Base-by-base conservation (phyloP, 2,329 filamentous ascomycete species). In the Pseudocercospora cruenta region DNA sequence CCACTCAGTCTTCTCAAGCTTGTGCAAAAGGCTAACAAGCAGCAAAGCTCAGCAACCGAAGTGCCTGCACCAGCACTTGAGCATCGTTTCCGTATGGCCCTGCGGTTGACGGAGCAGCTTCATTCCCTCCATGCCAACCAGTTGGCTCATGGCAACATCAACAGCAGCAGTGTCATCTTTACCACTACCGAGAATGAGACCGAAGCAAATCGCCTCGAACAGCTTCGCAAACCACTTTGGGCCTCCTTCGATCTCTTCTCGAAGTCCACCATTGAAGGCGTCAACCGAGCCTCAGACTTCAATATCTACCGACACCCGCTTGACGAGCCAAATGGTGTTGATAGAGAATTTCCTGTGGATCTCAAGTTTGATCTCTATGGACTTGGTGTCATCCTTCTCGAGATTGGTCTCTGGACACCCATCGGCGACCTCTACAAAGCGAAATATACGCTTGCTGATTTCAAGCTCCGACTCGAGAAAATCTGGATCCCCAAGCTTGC, bases 191-290 rank as follows among this genome's bases (percentile, higher is more conserved):
- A 80, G 6, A 78, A 76, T 4, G 79, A 82, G 7, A 78, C 80
- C 0, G 81, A 86, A 49, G 82, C 88, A 3, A 67, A 66, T 21
- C 70, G 72, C n/a, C 36, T 68, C 31, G 70, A 75, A 24, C 88
- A 92, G 63, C 83, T 93, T 58, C 84, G 90, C 22, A 84, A 87
- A 8, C 91, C 91, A 1, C 84, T 92, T 3, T 80, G 93, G 51
- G 90, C 90, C 0, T 90, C 90, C 0, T 94, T 92, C 71, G 91
- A 94, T 69, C 78, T 93, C 2, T 94, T 94, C 74, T 87, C 86
- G 4, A 83, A 84, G 61, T 82, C 78, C 69, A 80, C 80, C 57
- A 82, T 87, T 53, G 84, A 85, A 60, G 77, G 75, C 78, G 8
- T 78, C 73, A 3, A 76, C 76, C 47, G 82, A 81, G 67, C 80